Evolutionary conservation across 1,284 basidiomycete genomes (phyloP).

Genomic region (Ceratobasidium sp.): DNA sequence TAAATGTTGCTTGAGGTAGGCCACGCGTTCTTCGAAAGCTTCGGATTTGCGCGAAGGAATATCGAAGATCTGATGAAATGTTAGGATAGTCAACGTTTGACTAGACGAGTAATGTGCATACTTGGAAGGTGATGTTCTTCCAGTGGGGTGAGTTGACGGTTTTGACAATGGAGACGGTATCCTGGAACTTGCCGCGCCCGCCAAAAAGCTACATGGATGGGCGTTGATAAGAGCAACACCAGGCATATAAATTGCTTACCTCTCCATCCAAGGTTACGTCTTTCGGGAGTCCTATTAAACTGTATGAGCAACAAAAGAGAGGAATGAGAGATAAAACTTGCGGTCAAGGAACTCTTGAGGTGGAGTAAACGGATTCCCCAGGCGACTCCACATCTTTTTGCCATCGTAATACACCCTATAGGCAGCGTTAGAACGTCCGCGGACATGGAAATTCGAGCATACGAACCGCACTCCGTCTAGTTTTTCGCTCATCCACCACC

Average conservation of each 20-base stretch:
- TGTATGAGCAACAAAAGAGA: background rate
- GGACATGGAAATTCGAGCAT: background rate
- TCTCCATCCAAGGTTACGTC: conserved; percentile 71
- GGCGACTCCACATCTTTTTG: conserved; percentile 65
- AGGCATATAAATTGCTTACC: conserved; percentile 49
- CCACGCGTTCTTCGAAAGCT: conserved; percentile 68
- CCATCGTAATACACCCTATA: conserved; percentile 70
- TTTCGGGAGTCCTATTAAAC: conserved; percentile 63
- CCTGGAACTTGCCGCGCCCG: conserved; percentile 68
- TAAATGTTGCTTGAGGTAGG: conserved; percentile 61
- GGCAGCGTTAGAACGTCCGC: background rate
- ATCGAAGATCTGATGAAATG: conserved; percentile 66
- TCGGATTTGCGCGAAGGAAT: conserved; percentile 64
- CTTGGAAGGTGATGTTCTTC: conserved; percentile 69
- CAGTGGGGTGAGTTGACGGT: conserved; percentile 62
- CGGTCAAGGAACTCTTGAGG: conserved; percentile 70
- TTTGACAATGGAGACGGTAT: conserved; percentile 67
- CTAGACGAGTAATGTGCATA: conserved; percentile 47
- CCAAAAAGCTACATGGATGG: conserved; percentile 59
- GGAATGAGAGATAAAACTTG: conserved; percentile 51
- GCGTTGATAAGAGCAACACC: conserved; percentile 46
- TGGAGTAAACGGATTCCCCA: conserved; percentile 69
- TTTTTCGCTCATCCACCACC: conserved; percentile 76
- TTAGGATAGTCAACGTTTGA: background rate
- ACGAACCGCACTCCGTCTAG: conserved; percentile 67